Evolutionary conservation across 148 eudicot genomes (phyloP), one percentile per base, ranked within the genome.

Genomic region (Arctostaphylos glauca): DNA sequence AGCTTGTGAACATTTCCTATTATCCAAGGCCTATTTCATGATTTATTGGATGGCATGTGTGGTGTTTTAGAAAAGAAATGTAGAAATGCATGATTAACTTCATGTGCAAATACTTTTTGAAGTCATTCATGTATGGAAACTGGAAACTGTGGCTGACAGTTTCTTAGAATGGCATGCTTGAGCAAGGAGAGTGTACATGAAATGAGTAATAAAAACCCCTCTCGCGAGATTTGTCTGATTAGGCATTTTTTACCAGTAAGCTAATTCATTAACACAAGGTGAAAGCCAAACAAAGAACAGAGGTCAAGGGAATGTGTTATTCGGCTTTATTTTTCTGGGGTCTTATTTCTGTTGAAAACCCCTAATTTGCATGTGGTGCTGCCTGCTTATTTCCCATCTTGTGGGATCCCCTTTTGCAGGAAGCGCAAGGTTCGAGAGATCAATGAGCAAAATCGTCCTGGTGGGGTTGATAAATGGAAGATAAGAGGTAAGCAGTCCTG

Each of bases 371-470:
- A 31, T 31, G 38, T 31, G 38, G 38, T 31, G 38, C 38, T 31
- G 38, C 38, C 38, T 31, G 38, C 38, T 31, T 31, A 31, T 31
- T 31, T 31, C 38, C 38, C 38, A 31, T 31, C 38, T 31, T 31
- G 38, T 31, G 38, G 15, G 66, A 16, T 56, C 5, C 38, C 23
- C 8, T 54, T 62, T 67, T 84, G 76, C 87, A 96, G 99, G 93
- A 96, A 96, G 85, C 98, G 98, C 68, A 94, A 93, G 89, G 98
- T 94, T 79, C 88, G 88, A 50, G 98, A 96, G 86, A 94, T 94
- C 15, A 98, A 92, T 87, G 95, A 91, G 23, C 25, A 53, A 10
- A 89, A 87, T 78, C 91, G 86, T 60, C 98, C 99, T 41, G 95
- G 66, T 70, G 88, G 92, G 21, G 92, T 90, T 43, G 93, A 89